Conservation (phyloP, 441 rosid species). For the Brassica hybrid region DNA sequence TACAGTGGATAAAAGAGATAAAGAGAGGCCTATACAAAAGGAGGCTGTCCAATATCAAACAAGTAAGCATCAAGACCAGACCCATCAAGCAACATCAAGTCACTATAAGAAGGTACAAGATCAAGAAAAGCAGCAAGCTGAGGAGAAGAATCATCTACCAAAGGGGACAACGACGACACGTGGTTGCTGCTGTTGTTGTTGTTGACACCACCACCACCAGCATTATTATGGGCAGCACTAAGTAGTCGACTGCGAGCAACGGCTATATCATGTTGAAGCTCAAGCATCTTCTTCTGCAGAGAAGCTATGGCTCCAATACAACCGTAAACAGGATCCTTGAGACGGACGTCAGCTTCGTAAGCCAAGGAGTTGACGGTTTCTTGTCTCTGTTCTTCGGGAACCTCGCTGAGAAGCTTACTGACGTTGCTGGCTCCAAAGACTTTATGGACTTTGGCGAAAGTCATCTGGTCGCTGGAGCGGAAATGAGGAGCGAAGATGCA, state of each 20-base stretch:
- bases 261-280: constrained; percentile 83
- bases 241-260: constrained; percentile 71
- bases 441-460: constrained; percentile 85
- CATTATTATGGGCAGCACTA: constrained; percentile 55
- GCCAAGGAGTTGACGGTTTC: constrained; percentile 87
- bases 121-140: constrained; percentile 44
- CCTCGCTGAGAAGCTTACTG: constrained; percentile 81
- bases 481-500: constrained; percentile 92
- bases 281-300: constrained; percentile 71
- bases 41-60: constrained; percentile 55
- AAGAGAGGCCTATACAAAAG: constrained; percentile 47
- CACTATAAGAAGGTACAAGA: constrained; percentile 51
- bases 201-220: constrained; percentile 41
- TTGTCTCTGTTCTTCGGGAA: constrained; percentile 87
- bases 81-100: constrained; percentile 51
- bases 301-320: constrained; percentile 92
- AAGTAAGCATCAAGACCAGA: constrained; percentile 51
- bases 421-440: constrained; percentile 96
- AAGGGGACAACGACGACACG: constrained; percentile 15
- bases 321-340: constrained; percentile 86
- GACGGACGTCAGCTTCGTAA: constrained; percentile 91
- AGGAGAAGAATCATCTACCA: constrained; percentile 30
- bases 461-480: constrained; percentile 70
- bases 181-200: background rate
- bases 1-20: constrained; percentile 21